phyloP scores from a whole-genome alignment of 306 rosid genomes.

The Pterocarpus macrocarpus region DNA sequence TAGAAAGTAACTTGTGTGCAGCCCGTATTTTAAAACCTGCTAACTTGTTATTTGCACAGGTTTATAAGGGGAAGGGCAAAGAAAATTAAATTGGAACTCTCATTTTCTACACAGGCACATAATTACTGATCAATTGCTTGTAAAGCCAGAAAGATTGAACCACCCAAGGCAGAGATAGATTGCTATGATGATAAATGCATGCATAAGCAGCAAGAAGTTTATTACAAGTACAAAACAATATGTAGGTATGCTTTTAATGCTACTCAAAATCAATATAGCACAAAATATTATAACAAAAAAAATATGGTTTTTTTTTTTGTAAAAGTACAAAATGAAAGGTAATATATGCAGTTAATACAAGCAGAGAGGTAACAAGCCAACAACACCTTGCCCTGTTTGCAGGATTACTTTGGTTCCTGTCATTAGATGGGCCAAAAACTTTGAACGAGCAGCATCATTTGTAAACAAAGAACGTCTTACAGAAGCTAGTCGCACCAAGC shows the following conservation, averaged over 20 bases:
- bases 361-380: constrained; percentile 53
- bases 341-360: constrained; percentile 43
- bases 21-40: not conserved
- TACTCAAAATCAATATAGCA: constrained; percentile 17
- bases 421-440: constrained; percentile 98
- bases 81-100: constrained; percentile 15
- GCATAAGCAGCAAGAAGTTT: constrained; percentile 15
- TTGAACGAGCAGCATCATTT: constrained; percentile 95
- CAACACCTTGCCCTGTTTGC: constrained; percentile 97
- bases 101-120: constrained; percentile 20
- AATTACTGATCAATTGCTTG: constrained; percentile 26
- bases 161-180: constrained; percentile 21
- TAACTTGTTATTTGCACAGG: not conserved
- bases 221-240: not conserved
- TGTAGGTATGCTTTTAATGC: not conserved
- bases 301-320: not conserved
- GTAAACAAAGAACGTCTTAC: constrained; percentile 98
- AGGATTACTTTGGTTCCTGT: constrained; percentile 99
- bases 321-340: constrained; percentile 12
- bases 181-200: constrained; percentile 28
- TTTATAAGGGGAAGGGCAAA: not conserved
- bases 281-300: constrained; percentile 30
- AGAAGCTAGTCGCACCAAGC: constrained; percentile 99
- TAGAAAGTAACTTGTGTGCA: not conserved
- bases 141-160: constrained; percentile 32